These are phyloP conservation scores for Pueraria montana DNA, from an alignment of 306 rosid species.

Conservation along the genomic window DNA sequence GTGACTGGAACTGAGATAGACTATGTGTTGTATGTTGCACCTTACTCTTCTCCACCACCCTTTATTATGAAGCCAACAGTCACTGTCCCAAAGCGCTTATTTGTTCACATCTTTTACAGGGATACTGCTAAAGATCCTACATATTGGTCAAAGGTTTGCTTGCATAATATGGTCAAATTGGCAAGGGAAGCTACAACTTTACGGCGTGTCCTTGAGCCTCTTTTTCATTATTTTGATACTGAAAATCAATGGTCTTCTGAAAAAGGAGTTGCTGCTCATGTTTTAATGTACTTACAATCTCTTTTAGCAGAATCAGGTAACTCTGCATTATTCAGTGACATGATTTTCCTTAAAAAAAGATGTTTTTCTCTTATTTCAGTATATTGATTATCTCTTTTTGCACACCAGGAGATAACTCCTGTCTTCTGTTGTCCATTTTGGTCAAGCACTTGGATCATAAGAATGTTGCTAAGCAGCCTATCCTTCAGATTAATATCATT, in stretches of 20 bases:
- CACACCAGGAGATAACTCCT: conserved; percentile 81
- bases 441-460: conserved; percentile 98
- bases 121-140: conserved; percentile 73
- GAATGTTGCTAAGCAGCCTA: conserved; percentile 79
- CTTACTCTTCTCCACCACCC: conserved; percentile 27
- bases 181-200: conserved; percentile 88
- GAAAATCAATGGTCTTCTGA: conserved; percentile 86
- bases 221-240: conserved; percentile 82
- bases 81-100: conserved; percentile 37
- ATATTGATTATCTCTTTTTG: conserved; percentile 42
- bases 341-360: not conserved
- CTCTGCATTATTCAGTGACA: conserved; percentile 36
- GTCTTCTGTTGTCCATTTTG: conserved; percentile 79
- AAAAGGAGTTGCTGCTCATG: conserved; percentile 72
- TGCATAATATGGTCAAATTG: conserved; percentile 79
- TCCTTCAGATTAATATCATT: conserved; percentile 69
- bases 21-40: conserved; percentile 61
- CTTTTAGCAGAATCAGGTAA: conserved; percentile 90
- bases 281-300: conserved; percentile 78
- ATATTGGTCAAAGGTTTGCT: conserved; percentile 92
- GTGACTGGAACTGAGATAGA: conserved; percentile 58
- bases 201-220: conserved; percentile 89
- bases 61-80: conserved; percentile 40
- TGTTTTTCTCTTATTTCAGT: conserved; percentile 22
- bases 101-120: conserved; percentile 60